Percentiles rank a stretch among this genome's conserved stretches.
Conservation (phyloP, 371 early-diverging fungal genomes). For the Zopfochytrium polystomum region DNA sequence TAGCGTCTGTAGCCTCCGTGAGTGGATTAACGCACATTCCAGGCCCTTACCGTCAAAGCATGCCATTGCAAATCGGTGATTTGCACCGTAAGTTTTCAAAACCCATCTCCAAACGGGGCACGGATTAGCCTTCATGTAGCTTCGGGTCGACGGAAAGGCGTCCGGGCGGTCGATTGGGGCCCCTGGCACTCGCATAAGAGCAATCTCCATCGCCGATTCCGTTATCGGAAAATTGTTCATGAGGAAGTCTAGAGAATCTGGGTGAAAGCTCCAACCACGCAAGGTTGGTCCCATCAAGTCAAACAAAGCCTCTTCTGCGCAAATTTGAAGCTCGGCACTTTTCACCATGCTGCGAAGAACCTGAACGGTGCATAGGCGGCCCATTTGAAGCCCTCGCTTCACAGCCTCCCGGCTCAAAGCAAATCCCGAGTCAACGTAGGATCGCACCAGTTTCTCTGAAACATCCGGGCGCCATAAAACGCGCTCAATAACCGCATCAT, state of each 20-base stretch:
- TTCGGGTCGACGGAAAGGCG: slow-evolving; percentile 43
- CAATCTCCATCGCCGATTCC: slow-evolving; percentile 26
- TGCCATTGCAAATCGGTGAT: slow-evolving; percentile 39
- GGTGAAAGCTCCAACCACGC: slow-evolving; percentile 33
- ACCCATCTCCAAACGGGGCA: slow-evolving; percentile 44
- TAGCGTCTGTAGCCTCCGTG: slow-evolving; percentile 28
- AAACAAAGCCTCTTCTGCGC: slow-evolving; percentile 35
- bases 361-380: slow-evolving; percentile 26
- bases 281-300: slow-evolving; percentile 44
- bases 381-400: slow-evolving; percentile 38
- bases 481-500: slow-evolving; percentile 42
- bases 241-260: slow-evolving; percentile 35
- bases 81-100: slow-evolving; percentile 37
- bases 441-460: slow-evolving; percentile 19
- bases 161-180: slow-evolving; percentile 26
- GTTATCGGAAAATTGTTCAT: slow-evolving; percentile 29
- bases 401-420: slow-evolving; percentile 23
- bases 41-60: slow-evolving; percentile 38
- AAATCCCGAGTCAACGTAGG: slow-evolving; percentile 39
- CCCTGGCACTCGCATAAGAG: slow-evolving; percentile 33
- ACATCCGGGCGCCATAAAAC: slow-evolving; percentile 39
- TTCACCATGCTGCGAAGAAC: slow-evolving; percentile 22
- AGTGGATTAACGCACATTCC: background rate
- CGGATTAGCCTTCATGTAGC: slow-evolving; percentile 36
- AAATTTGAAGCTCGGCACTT: slow-evolving; percentile 9